Conservation (phyloP, 2,329 filamentous ascomycete genomes). For the Pseudogymnoascus sp. region DNA sequence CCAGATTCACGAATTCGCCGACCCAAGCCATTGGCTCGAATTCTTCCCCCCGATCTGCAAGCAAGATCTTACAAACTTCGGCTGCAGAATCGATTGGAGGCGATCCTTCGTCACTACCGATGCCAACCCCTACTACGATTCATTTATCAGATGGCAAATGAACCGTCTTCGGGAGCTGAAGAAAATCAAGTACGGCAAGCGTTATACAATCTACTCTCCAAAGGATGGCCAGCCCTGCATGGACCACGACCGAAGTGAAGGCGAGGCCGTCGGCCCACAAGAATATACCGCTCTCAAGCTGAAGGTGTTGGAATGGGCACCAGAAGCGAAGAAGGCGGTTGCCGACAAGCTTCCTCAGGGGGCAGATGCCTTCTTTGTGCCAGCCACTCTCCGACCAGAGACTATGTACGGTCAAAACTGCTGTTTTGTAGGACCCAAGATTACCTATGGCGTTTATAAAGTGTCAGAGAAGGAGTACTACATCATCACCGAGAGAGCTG, state of each 20-base stretch:
- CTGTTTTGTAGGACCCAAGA: constrained; percentile 87
- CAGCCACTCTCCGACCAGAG: constrained; percentile 87
- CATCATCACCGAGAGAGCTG: constrained; percentile 71
- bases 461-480: constrained; percentile 71
- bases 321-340: constrained; percentile 61
- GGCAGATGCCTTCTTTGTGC: constrained; percentile 79
- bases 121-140: constrained; percentile 92
- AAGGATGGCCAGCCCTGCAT: constrained; percentile 85
- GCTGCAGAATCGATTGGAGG: constrained; percentile 86
- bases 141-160: constrained; percentile 97
- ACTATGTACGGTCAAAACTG: constrained; percentile 98
- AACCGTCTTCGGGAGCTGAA: constrained; percentile 78
- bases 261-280: constrained; percentile 76
- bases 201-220: constrained; percentile 88
- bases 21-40: constrained; percentile 85
- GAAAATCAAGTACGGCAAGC: constrained; percentile 89
- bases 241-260: constrained; percentile 76
- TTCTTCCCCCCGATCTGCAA: constrained; percentile 81
- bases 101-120: constrained; percentile 90
- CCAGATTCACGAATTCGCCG: constrained; percentile 89
- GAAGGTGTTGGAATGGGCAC: constrained; percentile 82
- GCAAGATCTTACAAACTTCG: constrained; percentile 73
- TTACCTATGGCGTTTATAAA: constrained; percentile 84
- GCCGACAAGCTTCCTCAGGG: constrained; percentile 70
- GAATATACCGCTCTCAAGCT: constrained; percentile 92